phyloP scores from a whole-genome alignment of 352 stramenopile species.

The Globisporangium parvum region DNA sequence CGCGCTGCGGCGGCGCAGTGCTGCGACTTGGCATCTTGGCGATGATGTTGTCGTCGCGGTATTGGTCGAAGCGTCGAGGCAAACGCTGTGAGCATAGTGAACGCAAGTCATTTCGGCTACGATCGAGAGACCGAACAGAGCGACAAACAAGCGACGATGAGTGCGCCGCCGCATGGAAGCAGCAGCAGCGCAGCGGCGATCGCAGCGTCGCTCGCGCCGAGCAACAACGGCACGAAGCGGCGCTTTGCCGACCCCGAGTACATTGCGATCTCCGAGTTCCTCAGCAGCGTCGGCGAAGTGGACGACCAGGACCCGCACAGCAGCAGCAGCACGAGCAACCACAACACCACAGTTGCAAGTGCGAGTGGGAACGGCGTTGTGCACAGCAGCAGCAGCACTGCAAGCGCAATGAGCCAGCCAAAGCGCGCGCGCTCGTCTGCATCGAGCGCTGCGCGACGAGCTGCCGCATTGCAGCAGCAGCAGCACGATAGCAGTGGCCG shows the following conservation, averaged over 20 bases:
- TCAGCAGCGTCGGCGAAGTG: conserved; percentile 60
- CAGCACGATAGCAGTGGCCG: not conserved
- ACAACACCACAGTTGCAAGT: not conserved
- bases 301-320: conserved; percentile 28
- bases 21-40: no score
- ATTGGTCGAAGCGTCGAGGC: no score
- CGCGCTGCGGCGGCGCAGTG: not conserved
- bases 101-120: no score
- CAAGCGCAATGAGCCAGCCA: not conserved
- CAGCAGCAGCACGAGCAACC: not conserved
- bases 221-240: conserved; percentile 11
- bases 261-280: conserved; percentile 55
- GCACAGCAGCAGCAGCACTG: not conserved
- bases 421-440: conserved; percentile 10
- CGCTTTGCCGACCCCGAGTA: conserved; percentile 51
- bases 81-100: no score
- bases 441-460: not conserved
- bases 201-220: conserved; percentile 7
- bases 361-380: not conserved
- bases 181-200: conserved; percentile 10
- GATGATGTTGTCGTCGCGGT: no score
- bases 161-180: not conserved
- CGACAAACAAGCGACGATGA: conserved; percentile 21
- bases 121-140: conserved; percentile 19
- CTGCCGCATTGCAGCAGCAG: not conserved